Evolutionary conservation across 495 filamentous ascomycete genomes (phyloP), one percentile per base, ranked within the genome.

Genomic region (Schizothecium vesticola): DNA sequence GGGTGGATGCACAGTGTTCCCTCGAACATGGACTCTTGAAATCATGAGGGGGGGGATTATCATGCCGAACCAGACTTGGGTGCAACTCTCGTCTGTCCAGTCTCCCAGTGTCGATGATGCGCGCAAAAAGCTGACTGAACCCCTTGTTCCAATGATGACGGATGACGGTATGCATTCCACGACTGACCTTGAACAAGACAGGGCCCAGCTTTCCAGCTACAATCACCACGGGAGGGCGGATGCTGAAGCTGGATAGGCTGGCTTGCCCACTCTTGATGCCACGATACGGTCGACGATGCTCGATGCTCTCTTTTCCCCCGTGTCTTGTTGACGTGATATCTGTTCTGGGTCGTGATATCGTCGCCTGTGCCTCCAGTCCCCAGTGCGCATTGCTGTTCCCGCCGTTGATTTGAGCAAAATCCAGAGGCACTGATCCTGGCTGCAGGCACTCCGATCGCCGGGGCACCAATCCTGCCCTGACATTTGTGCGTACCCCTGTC

Each of bases 371-470:
- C 29, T 65, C 67, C 67, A 69, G 56, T 61, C 67, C 26, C 28
- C 28, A 25, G 60, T 28, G 57, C 56, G 21, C 56, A 22, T 22
- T 12, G 63, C 16, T 4, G 13, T 26, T 65, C 33, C 62, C n/a
- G 63, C 62, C 10, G 22, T 61, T 69, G 67, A 69, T 69, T 69
- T 69, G 67, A 59, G 21, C 63, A 61, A 57, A 55, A 33, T 29
- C 26, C 23, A 69, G 24, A 56, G 56, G 64, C 51, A 51, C 36
- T 60, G 69, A 70, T 70, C 69, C 69, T 56, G 59, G 69, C 64
- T 56, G 64, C 69, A 67, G 57, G 21, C 59, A 33, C 68, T 63
- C 33, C 60, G 69, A 70, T 70, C 55, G 61, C 67, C 69, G 65
- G 69, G 64, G 36, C 64, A 51, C 19, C 59, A 67, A 66, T 63